A percentile compares a stretch with the other conserved stretches of the same genome.
Conservation (phyloP, 2,329 filamentous ascomycete species). For the Claviceps pusilla region DNA sequence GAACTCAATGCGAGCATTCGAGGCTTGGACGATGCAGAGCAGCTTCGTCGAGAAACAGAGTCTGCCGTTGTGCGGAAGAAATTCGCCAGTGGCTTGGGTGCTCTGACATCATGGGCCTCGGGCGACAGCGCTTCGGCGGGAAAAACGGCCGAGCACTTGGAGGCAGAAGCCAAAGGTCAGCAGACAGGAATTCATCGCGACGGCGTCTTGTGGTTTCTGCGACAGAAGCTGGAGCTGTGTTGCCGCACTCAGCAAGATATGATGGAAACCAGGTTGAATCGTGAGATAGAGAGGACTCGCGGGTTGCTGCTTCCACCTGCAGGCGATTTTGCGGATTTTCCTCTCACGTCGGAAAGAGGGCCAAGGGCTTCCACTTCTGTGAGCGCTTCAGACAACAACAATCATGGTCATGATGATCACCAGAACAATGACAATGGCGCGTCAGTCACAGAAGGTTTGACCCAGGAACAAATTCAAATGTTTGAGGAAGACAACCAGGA, state of each 20-base stretch:
- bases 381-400: constrained; percentile 8
- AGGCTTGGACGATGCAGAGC: constrained; percentile 66
- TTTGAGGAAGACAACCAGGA: constrained; percentile 88
- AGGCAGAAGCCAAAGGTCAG: constrained; percentile 55
- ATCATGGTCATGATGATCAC: neutral
- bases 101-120: constrained; percentile 52
- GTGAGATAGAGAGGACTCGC: constrained; percentile 80
- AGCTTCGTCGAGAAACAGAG: constrained; percentile 64
- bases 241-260: constrained; percentile 70
- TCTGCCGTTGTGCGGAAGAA: constrained; percentile 57
- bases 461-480: constrained; percentile 74
- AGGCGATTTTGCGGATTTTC: constrained; percentile 20
- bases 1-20: constrained; percentile 72
- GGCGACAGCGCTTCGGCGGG: constrained; percentile 30
- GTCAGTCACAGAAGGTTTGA: constrained; percentile 39
- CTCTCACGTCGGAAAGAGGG: constrained; percentile 9
- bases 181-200: constrained; percentile 59
- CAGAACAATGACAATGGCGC: neutral
- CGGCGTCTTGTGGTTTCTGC: constrained; percentile 68
- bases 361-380: constrained; percentile 1
- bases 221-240: constrained; percentile 59
- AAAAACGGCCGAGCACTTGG: constrained; percentile 49
- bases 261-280: constrained; percentile 77
- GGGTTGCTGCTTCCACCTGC: constrained; percentile 44
- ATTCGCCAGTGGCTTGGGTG: constrained; percentile 48